phyloP scores from a whole-genome alignment of 257 asterid genomes.

The Leonotis leonurus region DNA sequence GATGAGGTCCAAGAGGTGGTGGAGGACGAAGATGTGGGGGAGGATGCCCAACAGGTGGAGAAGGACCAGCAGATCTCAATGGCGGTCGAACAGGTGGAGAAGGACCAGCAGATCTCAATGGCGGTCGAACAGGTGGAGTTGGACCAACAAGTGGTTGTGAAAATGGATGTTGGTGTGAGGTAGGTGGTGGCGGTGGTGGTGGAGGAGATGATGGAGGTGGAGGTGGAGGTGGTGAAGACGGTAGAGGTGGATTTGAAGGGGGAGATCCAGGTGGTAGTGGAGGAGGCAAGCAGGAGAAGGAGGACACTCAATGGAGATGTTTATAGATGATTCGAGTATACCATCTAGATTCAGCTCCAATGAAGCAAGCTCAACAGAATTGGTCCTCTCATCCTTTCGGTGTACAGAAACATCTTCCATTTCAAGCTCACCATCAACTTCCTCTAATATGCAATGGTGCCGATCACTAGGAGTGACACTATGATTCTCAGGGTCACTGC shows the following conservation, averaged over 20 bases:
- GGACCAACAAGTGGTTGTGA: constrained; percentile 30
- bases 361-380: constrained; percentile 23
- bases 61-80: constrained; percentile 12
- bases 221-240: constrained; percentile 65
- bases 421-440: constrained; percentile 95
- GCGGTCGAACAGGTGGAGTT: constrained; percentile 34
- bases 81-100: constrained; percentile 26
- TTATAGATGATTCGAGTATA: constrained; percentile 27
- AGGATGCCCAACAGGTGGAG: constrained; percentile 29
- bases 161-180: background rate
- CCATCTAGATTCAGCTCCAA: constrained; percentile 25
- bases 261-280: constrained; percentile 80
- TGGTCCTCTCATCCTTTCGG: constrained; percentile 49
- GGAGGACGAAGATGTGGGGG: constrained; percentile 24
- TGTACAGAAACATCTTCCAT: constrained; percentile 94
- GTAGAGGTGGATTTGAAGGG: constrained; percentile 74
- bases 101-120: constrained; percentile 34
- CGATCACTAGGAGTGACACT: constrained; percentile 62
- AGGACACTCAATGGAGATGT: constrained; percentile 26
- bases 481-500: constrained; percentile 41
- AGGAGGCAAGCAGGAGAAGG: constrained; percentile 71
- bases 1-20: constrained; percentile 11
- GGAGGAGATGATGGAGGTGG: constrained; percentile 35
- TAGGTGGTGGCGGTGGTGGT: constrained; percentile 42
- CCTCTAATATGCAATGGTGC: constrained; percentile 73